A percentile compares a stretch with the other conserved stretches of the same genome.
Evolutionary conservation across 495 filamentous ascomycete species (phyloP).

Genomic region (Talaromyces wortmannii): DNA sequence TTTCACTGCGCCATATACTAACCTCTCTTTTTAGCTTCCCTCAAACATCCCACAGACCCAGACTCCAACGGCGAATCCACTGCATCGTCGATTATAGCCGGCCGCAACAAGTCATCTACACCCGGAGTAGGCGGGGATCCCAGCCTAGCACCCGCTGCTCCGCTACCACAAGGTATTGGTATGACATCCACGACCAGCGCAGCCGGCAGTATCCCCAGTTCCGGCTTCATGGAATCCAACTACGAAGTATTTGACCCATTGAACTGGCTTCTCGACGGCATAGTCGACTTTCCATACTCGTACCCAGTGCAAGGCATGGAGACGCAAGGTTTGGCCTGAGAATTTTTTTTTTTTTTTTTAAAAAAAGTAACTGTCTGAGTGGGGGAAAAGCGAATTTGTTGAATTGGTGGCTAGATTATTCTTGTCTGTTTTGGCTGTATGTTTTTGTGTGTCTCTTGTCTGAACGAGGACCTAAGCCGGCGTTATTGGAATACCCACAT

Average conservation of each 20-base stretch:
- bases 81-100: constrained; percentile 47
- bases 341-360: neutral
- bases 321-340: constrained; percentile 23
- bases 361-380: too few species aligned
- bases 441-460: neutral
- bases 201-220: constrained; percentile 36
- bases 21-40: constrained; percentile 41
- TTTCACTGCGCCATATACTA: too few species aligned
- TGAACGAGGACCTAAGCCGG: neutral
- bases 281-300: constrained; percentile 71
- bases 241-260: constrained; percentile 86
- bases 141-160: constrained; percentile 38
- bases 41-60: constrained; percentile 83
- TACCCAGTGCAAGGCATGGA: constrained; percentile 35
- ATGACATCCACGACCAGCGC: constrained; percentile 22
- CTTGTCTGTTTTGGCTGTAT: neutral
- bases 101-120: constrained; percentile 23
- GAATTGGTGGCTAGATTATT: neutral
- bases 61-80: constrained; percentile 70
- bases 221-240: constrained; percentile 54
- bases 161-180: constrained; percentile 25
- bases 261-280: constrained; percentile 83
- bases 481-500: neutral
- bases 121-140: constrained; percentile 35
- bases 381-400: neutral